Base-by-base conservation (phyloP, 2,329 filamentous ascomycete genomes). In the Penicillium janthinellum region DNA sequence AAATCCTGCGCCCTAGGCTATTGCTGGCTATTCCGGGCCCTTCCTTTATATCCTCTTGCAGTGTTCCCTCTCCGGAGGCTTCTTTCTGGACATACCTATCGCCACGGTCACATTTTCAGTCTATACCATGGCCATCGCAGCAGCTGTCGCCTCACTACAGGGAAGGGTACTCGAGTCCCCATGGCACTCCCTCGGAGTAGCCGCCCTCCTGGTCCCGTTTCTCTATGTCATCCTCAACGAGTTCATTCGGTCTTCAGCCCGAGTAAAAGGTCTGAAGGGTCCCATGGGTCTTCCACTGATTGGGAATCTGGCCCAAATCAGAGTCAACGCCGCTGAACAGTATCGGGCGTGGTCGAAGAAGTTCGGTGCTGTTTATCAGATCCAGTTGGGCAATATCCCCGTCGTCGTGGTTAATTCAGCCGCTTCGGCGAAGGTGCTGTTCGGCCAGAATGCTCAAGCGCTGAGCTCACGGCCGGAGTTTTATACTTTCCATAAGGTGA, bases 401-500 rank as follows among this genome's bases (percentile, higher is more conserved):
- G 75, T 86, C 14, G 78, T 86, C 2, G 79, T 86, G 10, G 79
- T 86, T 48, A 86, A 86, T 66, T 82, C 81, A 5, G 82, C 83
- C 1, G 79, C 79, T 1, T 73, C 82, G 2, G 83, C 83, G 0
- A 81, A 79, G 58, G 71, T 75, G 10, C 73, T 86, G 6, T 84
- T 86, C 60, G 79, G 80, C 2, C 77, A 82, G 11, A 82, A 85
- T 66, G 78, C 81, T 0, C 82, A 85, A 62, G 82, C 84, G 0
- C 69, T 85, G 53, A 83, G 80, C 57, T 86, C 83, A 0, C 73
- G 84, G 17, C 84, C 84, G 0, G 82, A 84, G 61, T 83, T 86
- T 54, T 86, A 86, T 70, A 85, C 83, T 1, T 85, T 86, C 56
- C 84, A 86, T 67, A 85, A 84, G 72, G 83, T 83, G 59, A 48